These are phyloP conservation scores for Pseudocercospora musae DNA, from an alignment of 2,329 filamentous ascomycete genomes.

Conservation along the genomic window DNA sequence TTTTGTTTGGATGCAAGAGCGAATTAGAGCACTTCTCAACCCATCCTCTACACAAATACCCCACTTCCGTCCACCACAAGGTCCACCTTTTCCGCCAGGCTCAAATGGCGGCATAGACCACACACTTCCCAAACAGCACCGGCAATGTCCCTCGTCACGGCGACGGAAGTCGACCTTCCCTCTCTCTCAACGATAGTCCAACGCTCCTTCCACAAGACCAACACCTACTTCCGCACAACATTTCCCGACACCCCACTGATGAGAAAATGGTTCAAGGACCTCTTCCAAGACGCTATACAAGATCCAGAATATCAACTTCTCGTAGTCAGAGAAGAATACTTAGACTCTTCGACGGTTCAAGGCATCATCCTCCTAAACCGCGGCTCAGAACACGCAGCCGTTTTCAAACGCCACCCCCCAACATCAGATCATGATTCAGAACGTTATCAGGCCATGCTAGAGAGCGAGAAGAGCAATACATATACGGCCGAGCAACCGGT, in stretches of 20 bases:
- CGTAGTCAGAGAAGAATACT: constrained; percentile 7
- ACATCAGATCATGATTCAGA: constrained; percentile 20
- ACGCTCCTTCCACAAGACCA: constrained; percentile 24
- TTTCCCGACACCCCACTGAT: constrained; percentile 21
- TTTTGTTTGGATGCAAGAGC: no score
- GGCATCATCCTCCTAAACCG: constrained; percentile 15
- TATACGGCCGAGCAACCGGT: neutral
- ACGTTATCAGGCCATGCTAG: neutral
- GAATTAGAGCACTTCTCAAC: no score
- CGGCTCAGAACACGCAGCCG: constrained; percentile 9
- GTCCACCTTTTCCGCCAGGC: no score
- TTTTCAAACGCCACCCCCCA: constrained; percentile 9
- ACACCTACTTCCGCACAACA: constrained; percentile 20
- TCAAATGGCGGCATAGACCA: no score
- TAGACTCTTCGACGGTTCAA: neutral
- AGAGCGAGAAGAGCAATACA: neutral
- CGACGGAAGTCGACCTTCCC: constrained; percentile 3
- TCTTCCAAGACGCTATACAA: constrained; percentile 18
- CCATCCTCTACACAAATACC: no score
- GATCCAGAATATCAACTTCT: constrained; percentile 13
- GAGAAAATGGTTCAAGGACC: constrained; percentile 17
- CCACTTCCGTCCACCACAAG: no score
- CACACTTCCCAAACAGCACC: no score
- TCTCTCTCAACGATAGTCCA: constrained; percentile 25
- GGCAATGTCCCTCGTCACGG: neutral